These are phyloP conservation scores for Neobulgaria alba DNA, from an alignment of 2,329 filamentous ascomycete genomes.

Conservation along the genomic window DNA sequence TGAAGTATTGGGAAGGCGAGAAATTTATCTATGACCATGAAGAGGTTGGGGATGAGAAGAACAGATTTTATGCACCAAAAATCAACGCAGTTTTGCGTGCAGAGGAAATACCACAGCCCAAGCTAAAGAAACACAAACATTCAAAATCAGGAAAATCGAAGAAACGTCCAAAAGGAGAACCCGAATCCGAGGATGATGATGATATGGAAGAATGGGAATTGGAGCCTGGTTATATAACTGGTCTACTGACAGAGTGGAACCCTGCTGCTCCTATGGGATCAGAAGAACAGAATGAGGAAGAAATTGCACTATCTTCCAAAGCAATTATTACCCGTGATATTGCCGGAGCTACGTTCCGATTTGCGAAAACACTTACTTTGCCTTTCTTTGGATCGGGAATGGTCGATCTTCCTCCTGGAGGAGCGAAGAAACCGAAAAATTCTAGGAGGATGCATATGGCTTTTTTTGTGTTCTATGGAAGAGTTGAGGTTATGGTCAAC, in stretches of 20 bases:
- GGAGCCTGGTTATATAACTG: constrained; percentile 53
- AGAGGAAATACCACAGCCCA: constrained; percentile 45
- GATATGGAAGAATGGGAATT: constrained; percentile 63
- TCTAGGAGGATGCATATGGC: constrained; percentile 94
- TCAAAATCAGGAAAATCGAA: constrained; percentile 24
- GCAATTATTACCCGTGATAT: constrained; percentile 49
- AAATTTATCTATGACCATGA: constrained; percentile 59
- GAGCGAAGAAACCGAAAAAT: constrained; percentile 85
- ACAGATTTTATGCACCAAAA: constrained; percentile 56
- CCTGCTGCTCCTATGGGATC: constrained; percentile 49
- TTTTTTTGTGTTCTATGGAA: constrained; percentile 82
- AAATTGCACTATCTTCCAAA: constrained; percentile 40
- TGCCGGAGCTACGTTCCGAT: constrained; percentile 66
- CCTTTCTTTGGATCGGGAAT: constrained; percentile 86
- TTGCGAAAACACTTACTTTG: constrained; percentile 77
- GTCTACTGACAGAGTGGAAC: constrained; percentile 57
- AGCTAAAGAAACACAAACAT: constrained; percentile 15
- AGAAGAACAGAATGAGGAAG: constrained; percentile 47
- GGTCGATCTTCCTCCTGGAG: constrained; percentile 76
- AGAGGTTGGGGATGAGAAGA: constrained; percentile 37
- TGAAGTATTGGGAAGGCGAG: constrained; percentile 85
- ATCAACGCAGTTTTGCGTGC: constrained; percentile 73
- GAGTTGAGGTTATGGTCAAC: constrained; percentile 71
- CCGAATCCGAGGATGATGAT: constrained; percentile 29
- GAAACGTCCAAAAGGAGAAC: constrained; percentile 27